phyloP scores from a whole-genome alignment of 257 asterid genomes.

The Eucommia ulmoides region DNA sequence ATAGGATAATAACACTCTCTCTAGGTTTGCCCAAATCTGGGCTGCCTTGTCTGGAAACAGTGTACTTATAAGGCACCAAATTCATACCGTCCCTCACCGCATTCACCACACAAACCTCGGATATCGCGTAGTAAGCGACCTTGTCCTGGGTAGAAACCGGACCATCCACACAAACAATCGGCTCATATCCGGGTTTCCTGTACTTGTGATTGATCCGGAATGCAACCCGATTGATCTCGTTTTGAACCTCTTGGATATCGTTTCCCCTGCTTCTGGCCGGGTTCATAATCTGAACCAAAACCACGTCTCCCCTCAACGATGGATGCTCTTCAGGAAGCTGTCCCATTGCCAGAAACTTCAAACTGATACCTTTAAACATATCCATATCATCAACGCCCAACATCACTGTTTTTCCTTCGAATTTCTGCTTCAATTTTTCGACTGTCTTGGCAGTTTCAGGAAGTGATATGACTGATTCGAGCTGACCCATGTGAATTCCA shows the following conservation, averaged over 20 bases:
- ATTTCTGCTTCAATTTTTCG: not conserved
- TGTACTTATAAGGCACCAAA: conserved; percentile 5
- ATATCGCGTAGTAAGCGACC: conserved; percentile 4
- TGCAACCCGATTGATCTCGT: conserved; percentile 2
- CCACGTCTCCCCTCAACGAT: conserved; percentile 2
- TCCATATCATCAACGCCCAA: conserved; percentile 11
- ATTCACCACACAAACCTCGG: conserved; percentile 7
- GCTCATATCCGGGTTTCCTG: conserved; percentile 6
- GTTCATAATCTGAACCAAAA: conserved; percentile 10
- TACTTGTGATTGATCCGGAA: not conserved
- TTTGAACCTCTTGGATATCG: conserved; percentile 7
- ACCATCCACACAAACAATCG: conserved; percentile 2
- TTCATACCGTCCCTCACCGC: conserved; percentile 7
- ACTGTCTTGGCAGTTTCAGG: not conserved
- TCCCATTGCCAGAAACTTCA: conserved; percentile 7
- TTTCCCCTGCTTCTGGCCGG: conserved; percentile 7
- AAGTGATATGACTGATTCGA: not conserved
- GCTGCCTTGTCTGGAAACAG: conserved; percentile 7
- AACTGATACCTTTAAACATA: conserved; percentile 9
- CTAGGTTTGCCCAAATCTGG: not conserved
- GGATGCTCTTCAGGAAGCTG: conserved; percentile 2
- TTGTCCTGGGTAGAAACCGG: conserved; percentile 3
- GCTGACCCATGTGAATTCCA: conserved; percentile 1
- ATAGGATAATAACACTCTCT: not conserved
- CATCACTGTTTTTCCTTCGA: not conserved